Percentiles rank a stretch among this genome's conserved stretches.
Evolutionary conservation across 306 rosid genomes (phyloP).

Genomic region (Comarum palustre): DNA sequence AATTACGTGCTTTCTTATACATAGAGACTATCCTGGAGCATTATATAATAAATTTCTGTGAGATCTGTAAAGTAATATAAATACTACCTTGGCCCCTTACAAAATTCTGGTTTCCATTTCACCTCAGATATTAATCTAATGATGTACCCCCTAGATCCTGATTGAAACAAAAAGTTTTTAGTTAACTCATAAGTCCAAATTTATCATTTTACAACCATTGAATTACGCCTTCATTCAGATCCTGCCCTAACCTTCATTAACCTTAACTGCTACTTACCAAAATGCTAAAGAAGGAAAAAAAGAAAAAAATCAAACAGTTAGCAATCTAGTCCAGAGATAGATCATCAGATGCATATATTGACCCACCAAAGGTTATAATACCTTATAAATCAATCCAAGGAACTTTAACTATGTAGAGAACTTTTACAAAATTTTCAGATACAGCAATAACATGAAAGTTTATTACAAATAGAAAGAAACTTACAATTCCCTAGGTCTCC

Average conservation of each 20-base stretch:
- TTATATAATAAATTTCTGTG: background rate
- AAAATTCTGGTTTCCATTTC: background rate
- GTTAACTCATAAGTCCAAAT: background rate
- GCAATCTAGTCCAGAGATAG: background rate
- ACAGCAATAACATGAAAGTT: background rate
- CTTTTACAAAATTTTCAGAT: constrained; percentile 1
- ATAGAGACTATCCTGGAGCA: background rate
- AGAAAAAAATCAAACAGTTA: background rate
- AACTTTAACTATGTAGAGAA: background rate
- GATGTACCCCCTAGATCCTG: background rate
- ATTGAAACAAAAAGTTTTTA: background rate
- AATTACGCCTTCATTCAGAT: background rate
- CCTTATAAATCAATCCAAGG: background rate
- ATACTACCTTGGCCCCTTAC: background rate
- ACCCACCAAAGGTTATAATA: background rate
- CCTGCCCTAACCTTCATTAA: background rate
- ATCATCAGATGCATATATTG: background rate
- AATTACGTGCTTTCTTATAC: background rate
- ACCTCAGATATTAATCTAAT: background rate
- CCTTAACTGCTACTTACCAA: background rate
- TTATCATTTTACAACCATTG: background rate
- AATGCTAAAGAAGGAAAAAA: background rate
- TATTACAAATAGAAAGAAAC: constrained; percentile 25
- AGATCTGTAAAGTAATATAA: background rate
- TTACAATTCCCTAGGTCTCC: constrained; percentile 85